phyloP scores from a whole-genome alignment of 805 yeast genomes.

The Teunomyces aglyptinius region DNA sequence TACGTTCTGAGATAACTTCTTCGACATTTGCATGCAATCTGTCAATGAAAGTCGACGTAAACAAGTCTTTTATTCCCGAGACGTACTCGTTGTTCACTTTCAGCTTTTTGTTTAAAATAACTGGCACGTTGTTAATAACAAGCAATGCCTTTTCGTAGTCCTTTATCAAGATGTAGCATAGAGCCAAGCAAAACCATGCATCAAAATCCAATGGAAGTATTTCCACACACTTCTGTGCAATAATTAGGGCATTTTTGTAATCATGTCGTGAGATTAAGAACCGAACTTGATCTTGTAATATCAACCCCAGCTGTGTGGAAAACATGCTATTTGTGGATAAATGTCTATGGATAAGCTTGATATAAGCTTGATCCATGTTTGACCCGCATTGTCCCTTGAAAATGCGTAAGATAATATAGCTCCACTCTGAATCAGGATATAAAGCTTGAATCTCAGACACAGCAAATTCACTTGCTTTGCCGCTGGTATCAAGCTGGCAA shows the following conservation, averaged over 20 bases:
- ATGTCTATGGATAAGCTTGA: conserved; percentile 22
- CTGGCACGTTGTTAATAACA: conserved; percentile 73
- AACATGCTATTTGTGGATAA: conserved; percentile 7
- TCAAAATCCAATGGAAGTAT: conserved; percentile 75
- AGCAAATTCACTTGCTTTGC: conserved; percentile 28
- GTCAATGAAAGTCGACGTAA: conserved; percentile 17
- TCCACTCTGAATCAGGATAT: conserved; percentile 20
- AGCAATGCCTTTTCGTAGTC: conserved; percentile 61
- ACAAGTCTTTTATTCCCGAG: conserved; percentile 27
- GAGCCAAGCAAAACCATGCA: conserved; percentile 66
- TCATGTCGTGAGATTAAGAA: conserved; percentile 56
- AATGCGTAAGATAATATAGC: conserved; percentile 21
- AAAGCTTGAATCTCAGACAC: conserved; percentile 31
- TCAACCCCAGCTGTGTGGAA: conserved; percentile 53
- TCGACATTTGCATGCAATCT: conserved; percentile 14
- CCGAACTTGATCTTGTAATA: conserved; percentile 61
- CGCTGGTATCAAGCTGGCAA: conserved; percentile 38
- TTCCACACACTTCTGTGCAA: conserved; percentile 60
- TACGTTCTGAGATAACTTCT: conserved; percentile 28
- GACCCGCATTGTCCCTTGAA: conserved; percentile 21
- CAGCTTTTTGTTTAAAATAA: conserved; percentile 25
- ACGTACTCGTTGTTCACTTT: conserved; percentile 16
- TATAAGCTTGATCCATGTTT: conserved; percentile 21
- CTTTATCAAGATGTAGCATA: conserved; percentile 54
- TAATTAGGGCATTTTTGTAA: conserved; percentile 53